phyloP scores from a whole-genome alignment of 306 rosid species.

The Glycine soja region DNA sequence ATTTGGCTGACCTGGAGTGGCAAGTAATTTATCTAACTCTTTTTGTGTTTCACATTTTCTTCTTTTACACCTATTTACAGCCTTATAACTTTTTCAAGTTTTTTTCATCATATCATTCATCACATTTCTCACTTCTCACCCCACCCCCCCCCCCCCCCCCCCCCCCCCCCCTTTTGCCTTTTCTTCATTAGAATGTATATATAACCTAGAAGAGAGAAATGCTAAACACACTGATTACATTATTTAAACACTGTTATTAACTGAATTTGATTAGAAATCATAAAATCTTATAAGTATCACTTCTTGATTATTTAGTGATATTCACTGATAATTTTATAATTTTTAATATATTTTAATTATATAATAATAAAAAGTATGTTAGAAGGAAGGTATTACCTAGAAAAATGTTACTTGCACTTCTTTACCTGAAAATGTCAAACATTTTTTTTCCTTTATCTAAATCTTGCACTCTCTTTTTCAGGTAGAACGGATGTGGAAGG shows the following conservation, averaged over 20 bases:
- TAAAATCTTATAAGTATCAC: too few relatives aligned
- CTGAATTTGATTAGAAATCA: too few relatives aligned
- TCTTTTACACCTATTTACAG: not conserved
- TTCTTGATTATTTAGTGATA: not conserved
- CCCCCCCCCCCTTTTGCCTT: too few relatives aligned
- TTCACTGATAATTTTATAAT: not conserved
- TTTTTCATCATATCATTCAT: not conserved
- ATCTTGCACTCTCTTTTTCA: conserved; percentile 9
- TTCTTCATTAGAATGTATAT: too few relatives aligned
- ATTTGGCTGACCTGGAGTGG: conserved; percentile 46
- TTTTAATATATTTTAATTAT: not conserved
- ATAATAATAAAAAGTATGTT: not conserved
- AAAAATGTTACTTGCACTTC: not conserved
- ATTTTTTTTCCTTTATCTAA: not conserved
- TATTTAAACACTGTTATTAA: too few relatives aligned
- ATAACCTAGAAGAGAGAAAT: too few relatives aligned
- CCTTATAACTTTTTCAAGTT: not conserved
- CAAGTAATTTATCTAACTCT: conserved; percentile 42
- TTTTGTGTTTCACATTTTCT: not conserved
- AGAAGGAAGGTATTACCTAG: not conserved
- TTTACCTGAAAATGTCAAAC: not conserved
- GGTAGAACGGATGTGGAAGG: conserved; percentile 6
- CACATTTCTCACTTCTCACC: not conserved
- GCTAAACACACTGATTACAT: too few relatives aligned
- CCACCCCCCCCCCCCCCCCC: too few relatives aligned